A percentile compares a stretch with the other conserved stretches of the same genome.
phyloP scores from a whole-genome alignment of 2,329 filamentous ascomycete genomes.

The Biscogniauxia sp. region DNA sequence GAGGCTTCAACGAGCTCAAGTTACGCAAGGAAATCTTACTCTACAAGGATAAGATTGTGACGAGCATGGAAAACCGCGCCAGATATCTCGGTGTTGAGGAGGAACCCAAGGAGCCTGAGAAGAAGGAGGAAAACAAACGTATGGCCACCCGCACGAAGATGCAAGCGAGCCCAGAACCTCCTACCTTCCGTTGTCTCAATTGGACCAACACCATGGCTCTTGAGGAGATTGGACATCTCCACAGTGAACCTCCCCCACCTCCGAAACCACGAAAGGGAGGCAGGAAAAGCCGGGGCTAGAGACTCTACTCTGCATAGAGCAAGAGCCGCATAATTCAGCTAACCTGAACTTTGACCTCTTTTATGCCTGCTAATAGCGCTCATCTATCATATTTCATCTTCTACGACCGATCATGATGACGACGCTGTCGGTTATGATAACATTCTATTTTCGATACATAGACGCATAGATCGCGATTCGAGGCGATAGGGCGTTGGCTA shows the following conservation, averaged over 20 bases:
- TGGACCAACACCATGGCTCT: constrained; percentile 58
- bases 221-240: constrained; percentile 56
- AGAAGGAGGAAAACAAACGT: constrained; percentile 38
- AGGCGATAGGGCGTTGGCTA: constrained; percentile 1
- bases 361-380: background rate
- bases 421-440: constrained; percentile 4
- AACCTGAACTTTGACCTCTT: background rate
- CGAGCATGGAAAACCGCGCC: constrained; percentile 77
- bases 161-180: constrained; percentile 46
- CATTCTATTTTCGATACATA: background rate
- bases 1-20: constrained; percentile 81
- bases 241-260: constrained; percentile 54
- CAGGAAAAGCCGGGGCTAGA: constrained; percentile 38
- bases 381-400: constrained; percentile 4
- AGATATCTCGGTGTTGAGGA: constrained; percentile 61
- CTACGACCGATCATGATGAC: constrained; percentile 1
- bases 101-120: constrained; percentile 34
- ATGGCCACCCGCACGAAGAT: constrained; percentile 47
- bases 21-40: constrained; percentile 80
- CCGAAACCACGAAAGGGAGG: constrained; percentile 50
- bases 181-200: constrained; percentile 47
- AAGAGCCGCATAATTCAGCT: background rate
- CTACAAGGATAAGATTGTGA: constrained; percentile 72
- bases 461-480: constrained; percentile 1
- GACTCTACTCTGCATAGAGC: background rate